Conservation (phyloP, 306 rosid genomes). For the Pueraria montana region DNA sequence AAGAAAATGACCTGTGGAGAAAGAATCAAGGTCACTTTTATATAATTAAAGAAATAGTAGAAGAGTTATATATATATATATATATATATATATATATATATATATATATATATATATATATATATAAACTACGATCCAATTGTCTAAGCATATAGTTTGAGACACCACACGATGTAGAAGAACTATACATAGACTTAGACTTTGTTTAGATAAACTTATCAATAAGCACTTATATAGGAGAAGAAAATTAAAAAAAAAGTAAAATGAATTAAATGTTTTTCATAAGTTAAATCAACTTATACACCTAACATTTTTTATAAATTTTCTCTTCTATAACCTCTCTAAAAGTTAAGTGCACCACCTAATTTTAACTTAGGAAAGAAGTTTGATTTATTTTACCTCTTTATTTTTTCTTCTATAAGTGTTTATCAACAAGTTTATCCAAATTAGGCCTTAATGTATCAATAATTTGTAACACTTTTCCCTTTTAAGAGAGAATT, state of each 20-base stretch:
- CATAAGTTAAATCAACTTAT: background rate
- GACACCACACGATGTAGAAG: background rate
- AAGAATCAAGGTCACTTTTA: background rate
- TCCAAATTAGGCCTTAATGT: background rate
- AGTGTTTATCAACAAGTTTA: no score
- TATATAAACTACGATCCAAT: background rate
- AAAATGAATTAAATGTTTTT: background rate
- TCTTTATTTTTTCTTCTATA: no score
- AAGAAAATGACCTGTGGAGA: slow-evolving; percentile 85
- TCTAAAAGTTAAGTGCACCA: background rate
- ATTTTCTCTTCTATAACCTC: background rate
- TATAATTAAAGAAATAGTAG: slow-evolving; percentile 3
- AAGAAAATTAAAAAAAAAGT: background rate
- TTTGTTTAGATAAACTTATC: background rate
- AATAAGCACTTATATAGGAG: background rate
- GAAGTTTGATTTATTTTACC: background rate
- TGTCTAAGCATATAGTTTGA: background rate
- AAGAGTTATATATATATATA: background rate
- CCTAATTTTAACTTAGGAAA: background rate
- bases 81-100: no score
- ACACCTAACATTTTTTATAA: background rate
- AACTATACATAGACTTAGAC: background rate
- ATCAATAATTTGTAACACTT: background rate
- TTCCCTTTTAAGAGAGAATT: background rate
- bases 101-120: no score